A percentile compares a stretch with the other conserved stretches of the same genome.
Evolutionary conservation across 139 green algal species (phyloP).

Genomic region (Pedinophyceae sp.): DNA sequence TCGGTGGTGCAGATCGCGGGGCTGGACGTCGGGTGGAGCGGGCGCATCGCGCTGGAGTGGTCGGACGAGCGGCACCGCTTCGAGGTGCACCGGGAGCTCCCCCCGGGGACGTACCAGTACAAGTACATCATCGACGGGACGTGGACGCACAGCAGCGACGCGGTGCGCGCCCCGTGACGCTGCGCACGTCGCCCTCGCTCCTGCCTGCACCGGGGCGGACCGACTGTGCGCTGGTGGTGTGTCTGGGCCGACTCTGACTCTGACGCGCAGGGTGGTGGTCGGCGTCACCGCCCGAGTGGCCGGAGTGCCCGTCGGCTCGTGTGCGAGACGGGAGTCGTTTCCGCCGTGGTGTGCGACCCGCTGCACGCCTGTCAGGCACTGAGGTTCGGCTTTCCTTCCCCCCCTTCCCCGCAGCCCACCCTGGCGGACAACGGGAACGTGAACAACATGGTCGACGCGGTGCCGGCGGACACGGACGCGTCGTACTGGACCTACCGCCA

Average conservation of each 20-base stretch:
- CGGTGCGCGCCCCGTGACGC: not conserved
- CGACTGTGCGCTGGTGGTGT: not conserved
- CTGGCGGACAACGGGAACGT: constrained; percentile 40
- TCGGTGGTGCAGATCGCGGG: constrained; percentile 53
- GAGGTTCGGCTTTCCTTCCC: not conserved
- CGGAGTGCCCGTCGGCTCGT: constrained; percentile 40
- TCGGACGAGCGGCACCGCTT: constrained; percentile 14
- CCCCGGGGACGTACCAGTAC: constrained; percentile 54
- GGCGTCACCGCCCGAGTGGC: not conserved
- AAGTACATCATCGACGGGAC: constrained; percentile 83
- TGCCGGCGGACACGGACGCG: not conserved
- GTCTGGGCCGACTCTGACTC: not conserved
- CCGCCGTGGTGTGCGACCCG: not conserved
- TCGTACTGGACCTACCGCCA: not conserved
- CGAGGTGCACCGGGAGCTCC: constrained; percentile 19
- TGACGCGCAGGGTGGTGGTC: not conserved
- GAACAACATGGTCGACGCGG: constrained; percentile 59
- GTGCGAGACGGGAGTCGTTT: not conserved
- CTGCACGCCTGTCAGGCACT: no score
- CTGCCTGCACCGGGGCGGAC: not conserved
- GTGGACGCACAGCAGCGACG: constrained; percentile 56
- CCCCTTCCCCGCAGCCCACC: not conserved
- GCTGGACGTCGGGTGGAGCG: constrained; percentile 86
- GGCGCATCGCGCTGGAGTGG: constrained; percentile 30
- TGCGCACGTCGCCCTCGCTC: not conserved